These are phyloP conservation scores for Umbelopsis vinacea DNA, from an alignment of 192 early-diverging fungal species.

Conservation along the genomic window DNA sequence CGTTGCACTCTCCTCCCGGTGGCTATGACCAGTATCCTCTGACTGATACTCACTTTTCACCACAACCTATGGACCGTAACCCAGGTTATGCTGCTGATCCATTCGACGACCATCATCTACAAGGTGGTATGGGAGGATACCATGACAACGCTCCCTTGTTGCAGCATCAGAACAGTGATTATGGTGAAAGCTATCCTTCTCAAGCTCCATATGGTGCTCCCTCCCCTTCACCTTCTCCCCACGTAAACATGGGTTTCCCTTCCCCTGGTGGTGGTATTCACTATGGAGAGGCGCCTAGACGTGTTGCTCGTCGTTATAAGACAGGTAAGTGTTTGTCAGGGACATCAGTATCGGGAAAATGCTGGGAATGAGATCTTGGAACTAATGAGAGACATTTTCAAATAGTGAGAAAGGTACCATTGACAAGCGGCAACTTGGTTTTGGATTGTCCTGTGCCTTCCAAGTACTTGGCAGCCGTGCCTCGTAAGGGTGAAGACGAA, in stretches of 20 bases:
- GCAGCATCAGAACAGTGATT: constrained; percentile 6
- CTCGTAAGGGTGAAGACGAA: constrained; percentile 42
- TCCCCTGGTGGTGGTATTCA: constrained; percentile 36
- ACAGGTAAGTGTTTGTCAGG: constrained; percentile 41
- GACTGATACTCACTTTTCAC: constrained; percentile 38
- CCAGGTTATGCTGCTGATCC: constrained; percentile 40
- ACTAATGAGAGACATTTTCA: neutral
- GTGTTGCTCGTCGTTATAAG: constrained; percentile 56
- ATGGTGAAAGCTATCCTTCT: constrained; percentile 22
- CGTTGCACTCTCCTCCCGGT: neutral
- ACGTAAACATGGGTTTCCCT: constrained; percentile 16
- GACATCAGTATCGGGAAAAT: no score
- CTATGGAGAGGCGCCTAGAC: constrained; percentile 45
- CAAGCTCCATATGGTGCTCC: constrained; percentile 34
- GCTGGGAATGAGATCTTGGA: neutral
- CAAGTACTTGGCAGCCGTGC: constrained; percentile 49
- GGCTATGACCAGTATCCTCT: constrained; percentile 43
- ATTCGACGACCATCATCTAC: constrained; percentile 27
- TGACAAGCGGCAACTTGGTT: constrained; percentile 72
- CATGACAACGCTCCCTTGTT: constrained; percentile 35
- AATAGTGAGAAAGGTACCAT: constrained; percentile 47
- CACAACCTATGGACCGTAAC: constrained; percentile 28
- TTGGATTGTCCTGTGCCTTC: constrained; percentile 72
- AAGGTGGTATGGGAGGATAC: neutral
- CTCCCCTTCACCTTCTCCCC: constrained; percentile 22